A percentile compares a stretch with the other conserved stretches of the same genome.
phyloP scores from a whole-genome alignment of 345 rosid species.

The Anacardium occidentale region DNA sequence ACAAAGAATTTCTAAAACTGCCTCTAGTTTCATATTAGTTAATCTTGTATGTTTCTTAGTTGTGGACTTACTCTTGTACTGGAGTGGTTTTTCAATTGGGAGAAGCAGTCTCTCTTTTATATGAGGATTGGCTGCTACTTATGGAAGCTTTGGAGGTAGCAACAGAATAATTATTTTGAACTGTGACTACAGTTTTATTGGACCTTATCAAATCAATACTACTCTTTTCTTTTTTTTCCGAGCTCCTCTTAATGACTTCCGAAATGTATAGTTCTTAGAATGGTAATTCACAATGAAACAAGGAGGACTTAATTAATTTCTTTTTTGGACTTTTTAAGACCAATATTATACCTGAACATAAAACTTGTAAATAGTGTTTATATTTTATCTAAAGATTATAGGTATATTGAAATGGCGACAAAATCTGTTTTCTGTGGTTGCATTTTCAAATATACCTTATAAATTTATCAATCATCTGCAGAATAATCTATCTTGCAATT shows the following conservation, averaged over 20 bases:
- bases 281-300: neutral
- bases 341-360: neutral
- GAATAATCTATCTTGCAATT: too few relatives aligned
- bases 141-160: neutral
- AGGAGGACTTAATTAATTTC: neutral
- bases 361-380: neutral
- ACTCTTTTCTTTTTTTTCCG: neutral
- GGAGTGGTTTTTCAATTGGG: neutral
- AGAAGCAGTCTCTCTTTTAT: neutral
- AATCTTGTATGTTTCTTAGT: neutral
- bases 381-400: neutral
- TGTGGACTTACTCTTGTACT: neutral
- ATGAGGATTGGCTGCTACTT: neutral
- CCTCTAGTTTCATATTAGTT: neutral
- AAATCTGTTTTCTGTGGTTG: too few relatives aligned
- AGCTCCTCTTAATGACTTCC: neutral
- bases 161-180: neutral
- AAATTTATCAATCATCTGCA: too few relatives aligned
- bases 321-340: neutral
- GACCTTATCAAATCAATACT: neutral
- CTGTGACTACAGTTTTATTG: neutral
- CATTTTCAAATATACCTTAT: too few relatives aligned
- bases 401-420: too few relatives aligned
- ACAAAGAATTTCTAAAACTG: neutral
- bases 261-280: neutral